A percentile compares a stretch with the other conserved stretches of the same genome.
Evolutionary conservation across 2,329 filamentous ascomycete genomes (phyloP).

Genomic region (Aureobasidium sp.): DNA sequence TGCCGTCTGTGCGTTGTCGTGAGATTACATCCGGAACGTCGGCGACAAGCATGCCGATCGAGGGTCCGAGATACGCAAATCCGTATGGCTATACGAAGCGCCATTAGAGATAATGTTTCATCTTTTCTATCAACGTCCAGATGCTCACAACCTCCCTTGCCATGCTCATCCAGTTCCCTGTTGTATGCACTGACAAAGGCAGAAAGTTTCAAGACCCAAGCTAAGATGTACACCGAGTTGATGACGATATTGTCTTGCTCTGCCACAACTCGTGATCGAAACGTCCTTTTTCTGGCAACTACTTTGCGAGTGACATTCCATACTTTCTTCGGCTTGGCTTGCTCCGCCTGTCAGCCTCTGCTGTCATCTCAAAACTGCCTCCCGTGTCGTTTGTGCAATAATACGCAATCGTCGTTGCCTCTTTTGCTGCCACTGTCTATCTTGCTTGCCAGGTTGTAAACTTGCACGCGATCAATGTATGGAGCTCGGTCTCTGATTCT

Average conservation of each 20-base stretch:
- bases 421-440: neutral
- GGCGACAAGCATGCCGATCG: neutral
- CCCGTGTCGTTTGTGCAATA: neutral
- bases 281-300: neutral
- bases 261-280: neutral
- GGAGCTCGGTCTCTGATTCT: neutral
- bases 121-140: neutral
- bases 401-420: neutral
- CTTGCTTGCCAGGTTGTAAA: neutral
- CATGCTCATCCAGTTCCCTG: neutral
- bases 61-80: neutral
- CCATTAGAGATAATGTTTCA: neutral
- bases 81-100: neutral
- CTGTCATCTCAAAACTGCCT: neutral
- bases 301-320: neutral
- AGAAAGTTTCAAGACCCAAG: neutral
- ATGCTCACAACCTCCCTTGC: neutral
- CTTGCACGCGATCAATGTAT: neutral
- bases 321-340: neutral
- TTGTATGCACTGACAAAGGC: neutral
- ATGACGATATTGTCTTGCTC: neutral
- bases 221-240: neutral
- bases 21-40: neutral
- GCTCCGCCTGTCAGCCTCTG: neutral
- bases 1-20: neutral